These are phyloP conservation scores for Cladophialophora carrionii DNA, from an alignment of 2,329 filamentous ascomycete species.

Conservation along the genomic window DNA sequence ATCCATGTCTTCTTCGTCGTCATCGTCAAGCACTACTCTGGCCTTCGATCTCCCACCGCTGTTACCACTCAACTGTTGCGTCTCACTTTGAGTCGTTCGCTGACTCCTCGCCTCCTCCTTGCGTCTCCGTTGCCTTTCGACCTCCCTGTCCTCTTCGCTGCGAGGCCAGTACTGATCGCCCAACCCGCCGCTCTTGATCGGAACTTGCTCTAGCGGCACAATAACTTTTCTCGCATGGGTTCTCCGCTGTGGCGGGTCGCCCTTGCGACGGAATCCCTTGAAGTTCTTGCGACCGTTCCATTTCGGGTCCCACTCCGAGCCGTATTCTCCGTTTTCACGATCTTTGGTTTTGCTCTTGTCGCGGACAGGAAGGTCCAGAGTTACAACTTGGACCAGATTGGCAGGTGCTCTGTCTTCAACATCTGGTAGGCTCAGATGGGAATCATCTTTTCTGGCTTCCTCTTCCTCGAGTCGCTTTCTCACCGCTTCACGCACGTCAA, in stretches of 20 bases:
- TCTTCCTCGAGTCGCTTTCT: conserved; percentile 45
- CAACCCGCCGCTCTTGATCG: conserved; percentile 71
- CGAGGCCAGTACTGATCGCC: conserved; percentile 74
- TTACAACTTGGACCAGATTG: conserved; percentile 74
- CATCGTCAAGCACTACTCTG: conserved; percentile 32
- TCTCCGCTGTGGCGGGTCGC: conserved; percentile 47
- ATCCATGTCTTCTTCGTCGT: conserved; percentile 39
- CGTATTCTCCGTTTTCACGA: conserved; percentile 42
- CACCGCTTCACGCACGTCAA: conserved; percentile 70
- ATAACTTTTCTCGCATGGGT: conserved; percentile 58
- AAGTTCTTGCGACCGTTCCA: conserved; percentile 98
- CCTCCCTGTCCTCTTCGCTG: conserved; percentile 41
- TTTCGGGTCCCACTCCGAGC: conserved; percentile 75
- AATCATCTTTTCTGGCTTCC: conserved; percentile 37
- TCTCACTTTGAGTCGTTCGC: conserved; percentile 36
- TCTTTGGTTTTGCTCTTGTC: conserved; percentile 38
- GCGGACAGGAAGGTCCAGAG: conserved; percentile 64
- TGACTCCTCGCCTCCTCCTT: conserved; percentile 35
- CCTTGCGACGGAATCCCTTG: conserved; percentile 76
- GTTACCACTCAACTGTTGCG: conserved; percentile 32
- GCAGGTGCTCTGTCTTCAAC: conserved; percentile 63
- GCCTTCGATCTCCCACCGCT: conserved; percentile 18
- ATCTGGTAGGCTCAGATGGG: conserved; percentile 67
- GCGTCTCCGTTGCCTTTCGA: conserved; percentile 41
- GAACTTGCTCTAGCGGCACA: conserved; percentile 71